Evolutionary conservation across 352 stramenopile species (phyloP).

Genomic region (Blastocystis sp.): DNA sequence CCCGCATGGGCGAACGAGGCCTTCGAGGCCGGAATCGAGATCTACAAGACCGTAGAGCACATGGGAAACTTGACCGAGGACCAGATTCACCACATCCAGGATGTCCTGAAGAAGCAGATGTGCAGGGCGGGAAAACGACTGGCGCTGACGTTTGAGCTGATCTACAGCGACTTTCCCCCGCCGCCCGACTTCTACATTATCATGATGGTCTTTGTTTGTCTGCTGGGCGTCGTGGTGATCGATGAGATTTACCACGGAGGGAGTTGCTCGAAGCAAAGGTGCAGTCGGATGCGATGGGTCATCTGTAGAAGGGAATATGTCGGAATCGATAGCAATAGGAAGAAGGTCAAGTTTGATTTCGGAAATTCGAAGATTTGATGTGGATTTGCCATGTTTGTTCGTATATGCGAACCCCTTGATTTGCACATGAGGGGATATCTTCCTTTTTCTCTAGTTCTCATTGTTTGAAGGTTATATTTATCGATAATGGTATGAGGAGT

Average conservation of each 20-base stretch:
- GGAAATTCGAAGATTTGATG: constrained; percentile 44
- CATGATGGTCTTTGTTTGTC: neutral
- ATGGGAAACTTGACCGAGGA: constrained; percentile 1
- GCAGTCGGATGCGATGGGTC: neutral
- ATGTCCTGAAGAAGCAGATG: constrained; percentile 12
- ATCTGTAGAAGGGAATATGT: constrained; percentile 4
- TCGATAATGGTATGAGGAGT: too few relatives aligned
- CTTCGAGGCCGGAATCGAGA: neutral
- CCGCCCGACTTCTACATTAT: constrained; percentile 36
- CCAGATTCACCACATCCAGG: neutral
- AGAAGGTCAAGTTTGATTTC: constrained; percentile 51
- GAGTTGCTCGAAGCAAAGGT: constrained; percentile 42
- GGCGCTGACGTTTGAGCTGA: neutral
- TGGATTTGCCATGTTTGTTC: neutral
- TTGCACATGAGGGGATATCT: too few relatives aligned
- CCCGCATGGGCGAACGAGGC: neutral
- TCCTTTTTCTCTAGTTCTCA: too few relatives aligned
- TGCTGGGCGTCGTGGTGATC: neutral
- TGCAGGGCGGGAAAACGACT: constrained; percentile 29
- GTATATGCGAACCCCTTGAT: too few relatives aligned
- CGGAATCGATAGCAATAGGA: constrained; percentile 50
- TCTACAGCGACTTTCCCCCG: constrained; percentile 10
- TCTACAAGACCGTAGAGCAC: constrained; percentile 22
- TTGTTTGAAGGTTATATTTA: too few relatives aligned
- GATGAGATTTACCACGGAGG: constrained; percentile 47